These are phyloP conservation scores for Dillenia suffruticosa DNA, from an alignment of 164 flowering plant genomes.

Conservation along the genomic window DNA sequence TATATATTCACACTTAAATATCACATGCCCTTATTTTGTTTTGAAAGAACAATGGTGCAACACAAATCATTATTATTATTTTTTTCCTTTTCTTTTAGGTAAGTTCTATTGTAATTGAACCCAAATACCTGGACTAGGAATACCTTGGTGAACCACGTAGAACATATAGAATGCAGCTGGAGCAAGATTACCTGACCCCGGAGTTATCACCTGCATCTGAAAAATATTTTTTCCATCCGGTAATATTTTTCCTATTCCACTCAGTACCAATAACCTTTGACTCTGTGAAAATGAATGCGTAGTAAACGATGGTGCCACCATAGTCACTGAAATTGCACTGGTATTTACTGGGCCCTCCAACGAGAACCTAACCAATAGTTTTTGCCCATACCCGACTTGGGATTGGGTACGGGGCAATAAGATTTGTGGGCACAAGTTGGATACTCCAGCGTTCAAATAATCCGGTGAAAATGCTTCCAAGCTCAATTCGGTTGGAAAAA, in stretches of 20 bases:
- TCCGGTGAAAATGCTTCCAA: constrained; percentile 47
- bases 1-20: too few relatives aligned
- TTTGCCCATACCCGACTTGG: constrained; percentile 20
- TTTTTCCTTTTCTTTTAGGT: too few relatives aligned
- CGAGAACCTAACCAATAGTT: constrained; percentile 19
- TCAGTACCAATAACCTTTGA: constrained; percentile 37
- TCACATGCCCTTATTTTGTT: too few relatives aligned
- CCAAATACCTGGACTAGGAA: constrained; percentile 49
- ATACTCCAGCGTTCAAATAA: constrained; percentile 20
- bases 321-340: constrained; percentile 24
- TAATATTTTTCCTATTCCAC: constrained; percentile 3
- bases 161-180: constrained; percentile 45
- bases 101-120: constrained; percentile 19
- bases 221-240: constrained; percentile 3
- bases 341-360: constrained; percentile 7
- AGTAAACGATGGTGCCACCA: constrained; percentile 43
- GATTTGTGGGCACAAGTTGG: constrained; percentile 27
- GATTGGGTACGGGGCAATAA: constrained; percentile 16
- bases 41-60: too few relatives aligned
- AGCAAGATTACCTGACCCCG: constrained; percentile 30
- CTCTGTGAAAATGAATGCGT: constrained; percentile 59
- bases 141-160: constrained; percentile 31
- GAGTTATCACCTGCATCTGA: constrained; percentile 20
- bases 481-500: constrained; percentile 47
- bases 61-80: too few relatives aligned